Evolutionary conservation across 331 rosid genomes (phyloP), one percentile per base, ranked within the genome.

Genomic region (Pyrus hybrid): DNA sequence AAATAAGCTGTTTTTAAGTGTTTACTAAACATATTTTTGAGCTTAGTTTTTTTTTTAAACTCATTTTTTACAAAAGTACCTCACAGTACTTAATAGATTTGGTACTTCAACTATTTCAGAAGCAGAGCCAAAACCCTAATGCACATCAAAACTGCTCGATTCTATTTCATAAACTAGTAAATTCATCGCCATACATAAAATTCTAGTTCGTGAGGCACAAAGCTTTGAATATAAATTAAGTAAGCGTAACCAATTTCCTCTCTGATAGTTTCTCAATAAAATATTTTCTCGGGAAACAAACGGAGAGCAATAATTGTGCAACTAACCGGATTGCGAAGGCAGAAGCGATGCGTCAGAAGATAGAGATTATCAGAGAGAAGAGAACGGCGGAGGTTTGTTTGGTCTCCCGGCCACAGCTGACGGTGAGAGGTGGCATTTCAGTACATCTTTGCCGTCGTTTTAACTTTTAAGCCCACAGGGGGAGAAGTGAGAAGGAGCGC

Each of bases 301-400:
- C 18, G 25, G 43, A 3, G 5, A 20, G 51, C 29, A 62, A 5
- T 13, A 26, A 20, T 26, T 26, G 54, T 26, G 4, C 13, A 18
- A 51, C 57, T 17, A 62, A 62, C 77, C 77, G 13, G 70, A 62
- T 7, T n/a, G 30, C 14, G 77, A n/a, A 62, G 77, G 49, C 45
- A 25, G 70, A 73, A 11, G 33, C 58, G 13, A 22, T 13, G 76
- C 67, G 76, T 72, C 76, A 22, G 25, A 32, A 14, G 56, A 47
- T 47, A 18, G 74, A 11, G 62, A 49, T 12, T 33, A 37, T 41
- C 49, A 6, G 3, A 5, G 47, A 33, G 28, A 66, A 22, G 49
- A 20, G 51, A 33, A 35, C 37, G 13, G 77, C n/a, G 14, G 61
- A 61, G 43, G 77, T 58, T 23, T 10, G 32, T 8, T 17, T 18